Percentiles rank a stretch among this genome's conserved stretches.
Evolutionary conservation across 352 stramenopile species (phyloP).

Genomic region (Phytophthora brassicae): DNA sequence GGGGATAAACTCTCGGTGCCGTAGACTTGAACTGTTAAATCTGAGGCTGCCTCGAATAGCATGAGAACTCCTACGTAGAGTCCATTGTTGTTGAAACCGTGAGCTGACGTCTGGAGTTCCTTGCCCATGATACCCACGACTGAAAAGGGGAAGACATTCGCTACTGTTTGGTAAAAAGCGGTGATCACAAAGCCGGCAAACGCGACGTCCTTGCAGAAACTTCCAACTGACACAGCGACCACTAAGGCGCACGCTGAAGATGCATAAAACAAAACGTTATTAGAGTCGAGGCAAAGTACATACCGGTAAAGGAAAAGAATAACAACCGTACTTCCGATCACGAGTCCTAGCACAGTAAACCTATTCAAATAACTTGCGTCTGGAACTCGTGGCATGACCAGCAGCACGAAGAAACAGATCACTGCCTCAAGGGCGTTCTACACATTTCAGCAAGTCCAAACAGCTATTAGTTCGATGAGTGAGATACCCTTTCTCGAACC

Average conservation of each 20-base stretch:
- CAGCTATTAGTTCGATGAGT: background rate
- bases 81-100: constrained; percentile 83
- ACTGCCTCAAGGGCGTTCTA: constrained; percentile 67
- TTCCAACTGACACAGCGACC: constrained; percentile 52
- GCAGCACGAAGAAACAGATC: constrained; percentile 57
- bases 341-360: constrained; percentile 44
- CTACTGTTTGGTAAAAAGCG: constrained; percentile 63
- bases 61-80: constrained; percentile 75
- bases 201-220: constrained; percentile 43
- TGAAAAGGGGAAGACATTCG: constrained; percentile 73
- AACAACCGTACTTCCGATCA: constrained; percentile 43
- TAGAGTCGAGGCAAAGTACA: background rate
- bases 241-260: constrained; percentile 49
- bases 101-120: constrained; percentile 61
- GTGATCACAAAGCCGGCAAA: constrained; percentile 59
- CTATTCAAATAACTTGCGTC: constrained; percentile 54
- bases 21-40: constrained; percentile 76
- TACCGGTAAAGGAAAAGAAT: background rate
- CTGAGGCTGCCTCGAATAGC: constrained; percentile 61
- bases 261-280: background rate
- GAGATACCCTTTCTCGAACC: background rate
- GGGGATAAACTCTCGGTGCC: constrained; percentile 65
- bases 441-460: background rate
- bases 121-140: constrained; percentile 83
- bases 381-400: constrained; percentile 52